Evolutionary conservation across 495 filamentous ascomycete genomes (phyloP), one percentile per base, ranked within the genome.

Genomic region (Penicillium simplicissimum): DNA sequence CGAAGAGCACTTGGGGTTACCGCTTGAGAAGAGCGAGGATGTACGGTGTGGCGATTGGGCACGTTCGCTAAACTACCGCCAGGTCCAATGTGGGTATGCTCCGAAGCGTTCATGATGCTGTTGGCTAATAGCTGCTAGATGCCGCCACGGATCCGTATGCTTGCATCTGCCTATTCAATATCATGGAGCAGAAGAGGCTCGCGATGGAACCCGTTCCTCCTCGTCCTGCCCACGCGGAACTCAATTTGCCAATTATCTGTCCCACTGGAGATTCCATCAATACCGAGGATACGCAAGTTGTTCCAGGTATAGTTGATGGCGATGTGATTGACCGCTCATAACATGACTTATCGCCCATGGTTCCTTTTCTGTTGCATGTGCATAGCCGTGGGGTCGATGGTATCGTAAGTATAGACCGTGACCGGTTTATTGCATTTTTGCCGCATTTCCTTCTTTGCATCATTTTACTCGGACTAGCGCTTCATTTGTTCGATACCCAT

Each of bases 131-230:
- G 17, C 9, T 31, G 36, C 14, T 15, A 92, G 89, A 97, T 76
- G 90, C 91, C 8, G 91, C 91, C 15, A 84, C 86, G 1, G 93
- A 97, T 70, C 86, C 91, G 2, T 97, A 94, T 67, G 91, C 91
- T 55, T 86, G 87, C 34, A 63, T 94, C 17, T 87, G 89, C 67
- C 80, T 96, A 31, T 95, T 83, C 69, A 79, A 90, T 54, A 73
- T 78, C 2, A 80, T 96, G 61, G 84, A 96, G 66, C 70, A 81
- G 38, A 88, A 90, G 58, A 76, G 92, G 51, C 73, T 79, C 58
- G 74, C 79, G 11, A 79, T 96, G 57, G 68, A 84, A 38, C 91
- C 92, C 15, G 76, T 76, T 3, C 93, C 92, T 21, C 90, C 89
- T 11, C 77, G 85, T 4, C 92, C 92, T 3, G 71, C 77, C 0